Conservation (phyloP, 768 basidiomycete genomes). For the Leccinum sublutescens region DNA sequence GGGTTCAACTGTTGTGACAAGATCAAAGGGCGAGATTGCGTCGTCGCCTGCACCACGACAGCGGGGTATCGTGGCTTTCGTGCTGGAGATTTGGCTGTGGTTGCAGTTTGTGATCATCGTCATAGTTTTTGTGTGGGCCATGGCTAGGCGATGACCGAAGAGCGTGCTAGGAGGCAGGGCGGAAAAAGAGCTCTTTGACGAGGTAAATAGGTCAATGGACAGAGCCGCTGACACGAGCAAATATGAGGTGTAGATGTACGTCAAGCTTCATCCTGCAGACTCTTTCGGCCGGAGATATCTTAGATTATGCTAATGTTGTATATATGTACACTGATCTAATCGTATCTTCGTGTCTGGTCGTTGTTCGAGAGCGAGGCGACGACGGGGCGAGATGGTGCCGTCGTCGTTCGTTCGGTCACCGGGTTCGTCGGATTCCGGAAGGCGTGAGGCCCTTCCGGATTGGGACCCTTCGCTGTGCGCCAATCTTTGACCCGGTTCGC, state of each 20-base stretch:
- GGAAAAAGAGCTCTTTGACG: slow-evolving; percentile 22
- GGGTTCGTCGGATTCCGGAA: too few species aligned
- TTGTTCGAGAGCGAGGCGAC: too few species aligned
- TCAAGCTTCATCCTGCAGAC: background rate
- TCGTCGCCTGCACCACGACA: slow-evolving; percentile 23
- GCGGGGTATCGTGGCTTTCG: slow-evolving; percentile 39
- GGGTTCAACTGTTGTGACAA: background rate
- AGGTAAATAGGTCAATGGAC: slow-evolving; percentile 1
- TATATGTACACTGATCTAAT: slow-evolving; percentile 17
- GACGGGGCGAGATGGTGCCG: too few species aligned
- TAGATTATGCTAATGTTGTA: slow-evolving; percentile 27
- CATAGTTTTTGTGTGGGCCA: slow-evolving; percentile 74
- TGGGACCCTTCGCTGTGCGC: too few species aligned
- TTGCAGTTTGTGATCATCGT: slow-evolving; percentile 76
- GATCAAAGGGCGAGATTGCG: slow-evolving; percentile 8
- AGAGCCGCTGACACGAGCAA: background rate
- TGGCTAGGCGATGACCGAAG: slow-evolving; percentile 76
- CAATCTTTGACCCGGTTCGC: too few species aligned
- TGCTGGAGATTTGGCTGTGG: slow-evolving; percentile 83
- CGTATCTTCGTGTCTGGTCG: slow-evolving; percentile 1
- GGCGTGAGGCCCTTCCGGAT: too few species aligned
- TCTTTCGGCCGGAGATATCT: slow-evolving; percentile 13
- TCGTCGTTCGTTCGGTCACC: background rate
- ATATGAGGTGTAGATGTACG: slow-evolving; percentile 9
- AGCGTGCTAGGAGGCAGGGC: slow-evolving; percentile 52